Evolutionary conservation across 2,329 filamentous ascomycete species (phyloP).

Genomic region (Beauveria asiatica): DNA sequence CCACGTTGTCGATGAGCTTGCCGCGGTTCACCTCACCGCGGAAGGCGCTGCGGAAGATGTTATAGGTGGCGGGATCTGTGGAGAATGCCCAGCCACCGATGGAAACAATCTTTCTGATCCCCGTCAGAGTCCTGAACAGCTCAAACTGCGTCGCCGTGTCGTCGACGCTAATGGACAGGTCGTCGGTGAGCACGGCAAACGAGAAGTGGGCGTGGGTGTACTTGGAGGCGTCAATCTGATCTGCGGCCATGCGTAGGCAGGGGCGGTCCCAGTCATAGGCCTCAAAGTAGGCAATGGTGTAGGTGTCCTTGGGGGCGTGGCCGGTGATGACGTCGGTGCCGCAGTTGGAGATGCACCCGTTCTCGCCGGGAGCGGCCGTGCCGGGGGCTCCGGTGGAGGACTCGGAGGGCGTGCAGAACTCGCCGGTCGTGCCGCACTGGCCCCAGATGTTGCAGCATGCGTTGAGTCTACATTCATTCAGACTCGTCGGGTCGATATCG

Average conservation of each 20-base stretch:
- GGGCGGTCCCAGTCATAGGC: constrained; percentile 23
- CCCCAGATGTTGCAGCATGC: constrained; percentile 30
- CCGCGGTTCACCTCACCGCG: constrained; percentile 21
- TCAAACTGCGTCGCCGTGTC: constrained; percentile 17
- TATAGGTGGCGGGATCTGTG: constrained; percentile 10
- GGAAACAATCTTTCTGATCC: constrained; percentile 19
- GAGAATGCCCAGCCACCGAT: constrained; percentile 23
- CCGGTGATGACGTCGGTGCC: constrained; percentile 18
- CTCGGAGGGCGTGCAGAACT: constrained; percentile 26
- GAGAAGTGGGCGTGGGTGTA: constrained; percentile 29
- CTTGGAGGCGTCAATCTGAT: constrained; percentile 6
- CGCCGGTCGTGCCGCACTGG: constrained; percentile 30
- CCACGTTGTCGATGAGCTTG: constrained; percentile 24
- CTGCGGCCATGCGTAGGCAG: constrained; percentile 20
- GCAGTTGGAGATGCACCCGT: constrained; percentile 24
- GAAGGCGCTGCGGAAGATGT: constrained; percentile 16
- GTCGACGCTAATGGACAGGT: constrained; percentile 13
- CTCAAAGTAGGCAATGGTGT: constrained; percentile 24
- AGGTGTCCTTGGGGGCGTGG: constrained; percentile 4
- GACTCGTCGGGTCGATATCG: constrained; percentile 13
- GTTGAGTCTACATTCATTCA: constrained; percentile 24
- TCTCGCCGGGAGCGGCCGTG: constrained; percentile 22
- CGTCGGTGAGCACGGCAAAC: constrained; percentile 23
- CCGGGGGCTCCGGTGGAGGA: constrained; percentile 27
- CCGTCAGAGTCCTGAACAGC: constrained; percentile 13